These are phyloP conservation scores for Anaeromyces robustus DNA, from an alignment of 192 early-diverging fungal species.

Conservation along the genomic window DNA sequence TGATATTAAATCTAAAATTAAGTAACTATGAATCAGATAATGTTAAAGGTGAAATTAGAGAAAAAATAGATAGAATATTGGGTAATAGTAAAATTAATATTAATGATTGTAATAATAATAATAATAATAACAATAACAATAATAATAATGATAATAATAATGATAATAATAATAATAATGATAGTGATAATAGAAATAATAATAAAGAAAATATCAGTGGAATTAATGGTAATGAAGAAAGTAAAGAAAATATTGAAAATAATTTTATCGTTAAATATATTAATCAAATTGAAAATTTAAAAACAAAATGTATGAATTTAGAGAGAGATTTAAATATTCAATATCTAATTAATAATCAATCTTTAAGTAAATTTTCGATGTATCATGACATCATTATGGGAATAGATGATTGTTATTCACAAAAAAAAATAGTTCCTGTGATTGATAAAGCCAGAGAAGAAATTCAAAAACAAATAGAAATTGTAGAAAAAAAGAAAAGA, in stretches of 20 bases:
- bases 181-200: not conserved
- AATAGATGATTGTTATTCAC: not conserved
- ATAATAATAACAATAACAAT: not conserved
- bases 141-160: not conserved
- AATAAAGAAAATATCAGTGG: not conserved
- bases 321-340: not conserved
- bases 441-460: not conserved
- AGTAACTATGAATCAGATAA: not conserved
- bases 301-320: not conserved
- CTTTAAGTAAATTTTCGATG: not conserved
- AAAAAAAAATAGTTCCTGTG: not conserved
- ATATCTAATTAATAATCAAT: not conserved
- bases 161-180: not conserved
- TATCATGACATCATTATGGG: not conserved
- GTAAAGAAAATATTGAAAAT: not conserved
- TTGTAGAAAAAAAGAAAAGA: not conserved
- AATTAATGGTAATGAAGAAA: not conserved
- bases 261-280: not conserved
- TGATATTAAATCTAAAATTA: not conserved
- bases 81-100: not conserved
- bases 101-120: not conserved
- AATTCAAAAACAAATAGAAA: not conserved
- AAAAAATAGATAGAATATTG: not conserved
- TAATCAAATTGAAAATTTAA: not conserved
- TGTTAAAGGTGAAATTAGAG: not conserved